Base-by-base conservation (phyloP, 306 rosid species). In the Rubus idaeus region DNA sequence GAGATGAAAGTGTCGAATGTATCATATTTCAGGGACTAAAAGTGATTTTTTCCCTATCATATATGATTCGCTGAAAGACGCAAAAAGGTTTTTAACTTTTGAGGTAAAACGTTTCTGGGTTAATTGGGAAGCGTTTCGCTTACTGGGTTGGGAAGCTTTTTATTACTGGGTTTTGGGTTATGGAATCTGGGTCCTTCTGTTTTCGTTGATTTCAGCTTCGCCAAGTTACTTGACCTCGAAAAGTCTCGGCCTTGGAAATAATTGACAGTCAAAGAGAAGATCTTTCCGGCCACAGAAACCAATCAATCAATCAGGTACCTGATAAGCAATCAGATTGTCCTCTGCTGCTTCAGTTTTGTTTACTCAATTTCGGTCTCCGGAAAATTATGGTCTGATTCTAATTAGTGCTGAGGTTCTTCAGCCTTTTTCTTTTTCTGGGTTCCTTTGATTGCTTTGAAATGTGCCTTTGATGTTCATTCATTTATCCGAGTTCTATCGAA, bases 271-370 rank as follows among this genome's bases (percentile, higher is more conserved):
- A 17, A 37, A 10, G 63, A 35, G n/a, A 18, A 51, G n/a, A 71
- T 52, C 16, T 5, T 35, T 17, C 20, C 39, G 10, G 58, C 13
- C 21, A 6, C 40, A 42, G 10, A 73, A 73, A 74, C 64, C 68
- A 45, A 45, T 37, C 44, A 45, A 42, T 21, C n/a, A 44, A 23
- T 74, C 55, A 75, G 78, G 70, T 75, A 74, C 69, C 26, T 46
- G 7, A 30, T 52, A 37, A 21, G 70, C n/a, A 46, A 46, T 63
- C 58, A 10, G 70, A 66, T 66, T 66, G 23, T 39, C 46, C n/a
- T 65, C 10, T 65, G 49, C 26, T 8, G 70, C 64, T 57, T 57
- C 64, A 51, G 16, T 40, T 44, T 30, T 30, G 1, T 30, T 30
- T 30, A 30, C 10, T 67, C 39, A 49, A 67, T 11, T 67, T 41